A percentile compares a stretch with the other conserved stretches of the same genome.
Conservation (phyloP, 2,329 filamentous ascomycete species). For the Alternaria sp. region DNA sequence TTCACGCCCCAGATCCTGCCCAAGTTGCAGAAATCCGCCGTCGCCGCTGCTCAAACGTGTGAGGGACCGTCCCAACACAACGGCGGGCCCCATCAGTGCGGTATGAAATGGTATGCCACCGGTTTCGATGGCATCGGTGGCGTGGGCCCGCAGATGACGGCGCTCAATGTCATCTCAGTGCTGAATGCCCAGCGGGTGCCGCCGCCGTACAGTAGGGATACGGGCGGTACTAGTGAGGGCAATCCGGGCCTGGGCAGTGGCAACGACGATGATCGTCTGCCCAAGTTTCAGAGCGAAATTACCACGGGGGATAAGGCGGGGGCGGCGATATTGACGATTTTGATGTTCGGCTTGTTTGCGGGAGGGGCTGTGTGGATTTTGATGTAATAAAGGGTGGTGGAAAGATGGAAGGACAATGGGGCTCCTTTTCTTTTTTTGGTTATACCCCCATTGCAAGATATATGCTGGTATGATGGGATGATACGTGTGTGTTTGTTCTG, state of each 20-base stretch:
- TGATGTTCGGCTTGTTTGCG: slow-evolving; percentile 26
- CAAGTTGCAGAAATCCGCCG: slow-evolving; percentile 62
- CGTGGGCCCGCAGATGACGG: slow-evolving; percentile 66
- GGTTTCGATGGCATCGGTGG: slow-evolving; percentile 58
- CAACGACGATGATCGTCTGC: slow-evolving; percentile 25
- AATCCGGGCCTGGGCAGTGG: slow-evolving; percentile 52
- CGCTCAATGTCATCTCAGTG: slow-evolving; percentile 61
- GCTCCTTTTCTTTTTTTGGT: not conserved
- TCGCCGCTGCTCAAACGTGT: slow-evolving; percentile 63
- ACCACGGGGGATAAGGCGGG: slow-evolving; percentile 54
- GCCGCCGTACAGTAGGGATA: slow-evolving; percentile 57
- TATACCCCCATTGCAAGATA: not conserved
- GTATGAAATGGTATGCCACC: slow-evolving; percentile 53
- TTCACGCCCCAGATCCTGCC: slow-evolving; percentile 59
- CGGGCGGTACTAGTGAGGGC: slow-evolving; percentile 61
- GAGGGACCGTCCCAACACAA: slow-evolving; percentile 54
- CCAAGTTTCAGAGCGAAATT: slow-evolving; percentile 32
- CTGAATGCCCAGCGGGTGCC: slow-evolving; percentile 51
- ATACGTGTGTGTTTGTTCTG: not conserved
- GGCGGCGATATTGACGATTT: slow-evolving; percentile 53
- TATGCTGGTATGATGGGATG: not conserved
- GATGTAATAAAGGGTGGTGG: not conserved
- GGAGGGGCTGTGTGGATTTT: slow-evolving; percentile 9
- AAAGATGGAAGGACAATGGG: not conserved
- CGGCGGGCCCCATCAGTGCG: slow-evolving; percentile 48